phyloP scores from a whole-genome alignment of 2,329 filamentous ascomycete species.

The Alternaria sp. region DNA sequence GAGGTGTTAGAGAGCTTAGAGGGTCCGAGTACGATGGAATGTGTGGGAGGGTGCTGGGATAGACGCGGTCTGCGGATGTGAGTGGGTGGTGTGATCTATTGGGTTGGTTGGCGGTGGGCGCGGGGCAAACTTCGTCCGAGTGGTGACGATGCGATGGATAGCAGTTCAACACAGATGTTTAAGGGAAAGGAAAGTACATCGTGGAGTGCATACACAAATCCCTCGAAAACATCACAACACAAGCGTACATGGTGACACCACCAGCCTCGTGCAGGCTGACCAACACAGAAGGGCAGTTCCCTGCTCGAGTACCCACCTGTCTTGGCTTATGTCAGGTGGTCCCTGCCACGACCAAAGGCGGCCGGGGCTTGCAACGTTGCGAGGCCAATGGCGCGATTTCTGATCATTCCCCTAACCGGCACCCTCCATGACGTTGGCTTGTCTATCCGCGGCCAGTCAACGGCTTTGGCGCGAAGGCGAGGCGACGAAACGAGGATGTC shows the following conservation, averaged over 20 bases:
- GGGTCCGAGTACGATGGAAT: not conserved
- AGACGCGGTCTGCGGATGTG: not conserved
- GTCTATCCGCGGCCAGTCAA: conserved; percentile 9
- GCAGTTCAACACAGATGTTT: not conserved
- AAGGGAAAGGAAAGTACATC: not conserved
- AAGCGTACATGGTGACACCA: not conserved
- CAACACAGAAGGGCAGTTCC: not conserved
- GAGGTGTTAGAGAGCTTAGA: not conserved
- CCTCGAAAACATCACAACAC: not conserved
- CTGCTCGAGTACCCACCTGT: not conserved
- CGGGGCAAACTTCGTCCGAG: not conserved
- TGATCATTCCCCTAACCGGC: conserved; percentile 38
- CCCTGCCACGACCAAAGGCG: conserved; percentile 22
- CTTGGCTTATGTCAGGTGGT: conserved; percentile 14
- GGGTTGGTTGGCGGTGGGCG: not conserved
- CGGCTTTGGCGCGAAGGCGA: not conserved
- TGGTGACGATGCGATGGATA: not conserved
- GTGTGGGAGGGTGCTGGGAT: not conserved
- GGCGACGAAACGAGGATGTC: not conserved
- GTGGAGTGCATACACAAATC: not conserved
- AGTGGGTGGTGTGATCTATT: not conserved
- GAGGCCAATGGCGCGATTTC: conserved; percentile 24
- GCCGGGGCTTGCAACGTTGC: conserved; percentile 16
- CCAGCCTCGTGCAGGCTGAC: not conserved
- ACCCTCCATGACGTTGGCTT: conserved; percentile 38